Base-by-base conservation (phyloP, 768 basidiomycete genomes). In the Glaciozyma martinii region DNA sequence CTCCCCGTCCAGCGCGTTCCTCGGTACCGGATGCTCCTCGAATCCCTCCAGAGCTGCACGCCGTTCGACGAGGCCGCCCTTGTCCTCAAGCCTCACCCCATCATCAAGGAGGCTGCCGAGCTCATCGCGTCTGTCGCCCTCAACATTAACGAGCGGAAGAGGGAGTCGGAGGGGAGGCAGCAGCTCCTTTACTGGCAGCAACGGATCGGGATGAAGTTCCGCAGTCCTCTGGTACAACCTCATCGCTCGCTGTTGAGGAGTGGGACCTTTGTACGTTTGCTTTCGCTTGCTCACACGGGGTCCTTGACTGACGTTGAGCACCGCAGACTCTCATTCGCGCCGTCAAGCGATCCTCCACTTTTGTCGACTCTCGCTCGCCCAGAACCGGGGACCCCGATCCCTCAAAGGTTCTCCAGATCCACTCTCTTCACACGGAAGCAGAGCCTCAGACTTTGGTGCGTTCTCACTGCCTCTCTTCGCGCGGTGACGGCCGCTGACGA, bases 121-220 rank as follows among this genome's bases (percentile, higher is more conserved):
- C 90, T 94, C 77, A 95, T 98, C 70, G 84, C 91, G 1, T 83
- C 84, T 18, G 78, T 98, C 57, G 92, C 95, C 4, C 89, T 84
- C 57, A 88, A 89, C 73, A 95, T 99, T 89, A 99, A 99, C 76
- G 95, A 99, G 78, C 90, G 91, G 67, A 98, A 97, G 76, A 85
- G 95, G 3, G 93, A 97, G 71, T 83, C 90, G 3, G 95, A 99
- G 78, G 92, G 89, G 2, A 82, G 95, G 27, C 82, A 86, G 54
- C 89, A 90, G 74, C 83, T 98, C 30, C 88, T 97, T 23, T 85
- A 88, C 73, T 92, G 89, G 89, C 90, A 92, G 77, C 74, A 71
- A 19, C 82, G 90, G 71, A 97, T 99, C 72, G 82, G 86, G 46
- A 89, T 90, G 25, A 88, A 84, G 74, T 97, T 95, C 76, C 92